These are phyloP conservation scores for Citrus unshiu DNA, from an alignment of 345 rosid species.

Conservation along the genomic window DNA sequence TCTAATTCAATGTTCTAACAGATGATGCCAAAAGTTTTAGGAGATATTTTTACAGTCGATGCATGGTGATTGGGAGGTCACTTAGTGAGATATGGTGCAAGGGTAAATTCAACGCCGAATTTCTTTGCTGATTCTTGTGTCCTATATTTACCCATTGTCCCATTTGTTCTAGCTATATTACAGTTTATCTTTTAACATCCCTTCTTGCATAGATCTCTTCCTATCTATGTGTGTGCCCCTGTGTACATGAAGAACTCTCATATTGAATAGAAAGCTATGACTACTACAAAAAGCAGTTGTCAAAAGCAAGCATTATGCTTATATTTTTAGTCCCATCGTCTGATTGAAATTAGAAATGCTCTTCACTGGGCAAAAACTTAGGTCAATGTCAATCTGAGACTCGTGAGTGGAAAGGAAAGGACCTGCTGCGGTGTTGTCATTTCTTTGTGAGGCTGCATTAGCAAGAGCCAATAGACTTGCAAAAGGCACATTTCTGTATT, in stretches of 20 bases:
- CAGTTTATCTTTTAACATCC: too few relatives aligned
- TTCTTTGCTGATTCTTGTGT: not conserved
- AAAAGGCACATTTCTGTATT: slow-evolving; percentile 32
- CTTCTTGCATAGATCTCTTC: not conserved
- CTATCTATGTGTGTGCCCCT: not conserved
- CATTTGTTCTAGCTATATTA: not conserved
- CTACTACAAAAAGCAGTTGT: not conserved
- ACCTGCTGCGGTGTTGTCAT: not conserved
- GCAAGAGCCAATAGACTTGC: slow-evolving; percentile 52
- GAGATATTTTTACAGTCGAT: not conserved
- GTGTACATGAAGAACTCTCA: not conserved
- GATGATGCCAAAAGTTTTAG: not conserved
- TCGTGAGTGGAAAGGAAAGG: slow-evolving; percentile 4
- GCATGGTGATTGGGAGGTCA: not conserved
- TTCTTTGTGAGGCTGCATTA: slow-evolving; percentile 33
- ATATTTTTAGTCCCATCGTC: not conserved
- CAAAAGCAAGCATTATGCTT: not conserved
- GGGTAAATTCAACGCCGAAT: not conserved
- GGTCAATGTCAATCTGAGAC: not conserved
- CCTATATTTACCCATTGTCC: not conserved
- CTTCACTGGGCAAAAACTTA: not conserved
- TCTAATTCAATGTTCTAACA: not conserved
- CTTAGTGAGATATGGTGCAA: not conserved
- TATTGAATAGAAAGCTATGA: not conserved
- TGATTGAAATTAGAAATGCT: not conserved